Conservation (phyloP, 805 yeast species). For the Nakazawaea ishiwadae region DNA sequence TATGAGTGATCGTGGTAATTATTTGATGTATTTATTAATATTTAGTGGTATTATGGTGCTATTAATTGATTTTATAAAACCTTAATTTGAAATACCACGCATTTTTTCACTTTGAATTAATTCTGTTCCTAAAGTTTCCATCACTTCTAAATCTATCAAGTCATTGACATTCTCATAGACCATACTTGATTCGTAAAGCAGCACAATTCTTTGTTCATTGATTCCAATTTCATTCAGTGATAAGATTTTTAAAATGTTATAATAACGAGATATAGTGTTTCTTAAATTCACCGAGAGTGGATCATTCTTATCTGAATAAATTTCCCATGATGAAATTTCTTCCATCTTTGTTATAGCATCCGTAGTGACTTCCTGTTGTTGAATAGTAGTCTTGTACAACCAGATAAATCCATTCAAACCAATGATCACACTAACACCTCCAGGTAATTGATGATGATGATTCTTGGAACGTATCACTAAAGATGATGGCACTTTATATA, state of each 20-base stretch:
- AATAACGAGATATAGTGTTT: slow-evolving; percentile 76
- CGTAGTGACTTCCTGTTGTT: no score
- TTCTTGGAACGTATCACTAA: slow-evolving; percentile 80
- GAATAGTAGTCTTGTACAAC: slow-evolving; percentile 66
- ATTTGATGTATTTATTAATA: slow-evolving; percentile 9
- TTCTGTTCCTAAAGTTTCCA: slow-evolving; percentile 70
- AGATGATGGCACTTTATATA: slow-evolving; percentile 75
- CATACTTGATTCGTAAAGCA: slow-evolving; percentile 88
- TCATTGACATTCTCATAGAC: slow-evolving; percentile 68
- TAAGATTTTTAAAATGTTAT: slow-evolving; percentile 77
- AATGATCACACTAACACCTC: slow-evolving; percentile 83
- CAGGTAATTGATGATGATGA: slow-evolving; percentile 87
- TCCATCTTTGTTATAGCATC: slow-evolving; percentile 80
- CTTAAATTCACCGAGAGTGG: slow-evolving; percentile 56
- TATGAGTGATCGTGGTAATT: slow-evolving; percentile 4
- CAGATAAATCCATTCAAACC: slow-evolving; percentile 96
- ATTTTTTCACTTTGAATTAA: slow-evolving; percentile 67
- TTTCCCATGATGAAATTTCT: slow-evolving; percentile 87
- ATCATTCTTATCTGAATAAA: slow-evolving; percentile 87
- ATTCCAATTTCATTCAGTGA: slow-evolving; percentile 85
- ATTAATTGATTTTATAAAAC: slow-evolving; percentile 10
- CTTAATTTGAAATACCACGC: slow-evolving; percentile 45
- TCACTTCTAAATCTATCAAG: slow-evolving; percentile 65
- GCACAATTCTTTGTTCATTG: slow-evolving; percentile 70
- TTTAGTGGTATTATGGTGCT: slow-evolving; percentile 6